Evolutionary conservation across 805 yeast species (phyloP).

Genomic region (Yamadazyma tumulicola): DNA sequence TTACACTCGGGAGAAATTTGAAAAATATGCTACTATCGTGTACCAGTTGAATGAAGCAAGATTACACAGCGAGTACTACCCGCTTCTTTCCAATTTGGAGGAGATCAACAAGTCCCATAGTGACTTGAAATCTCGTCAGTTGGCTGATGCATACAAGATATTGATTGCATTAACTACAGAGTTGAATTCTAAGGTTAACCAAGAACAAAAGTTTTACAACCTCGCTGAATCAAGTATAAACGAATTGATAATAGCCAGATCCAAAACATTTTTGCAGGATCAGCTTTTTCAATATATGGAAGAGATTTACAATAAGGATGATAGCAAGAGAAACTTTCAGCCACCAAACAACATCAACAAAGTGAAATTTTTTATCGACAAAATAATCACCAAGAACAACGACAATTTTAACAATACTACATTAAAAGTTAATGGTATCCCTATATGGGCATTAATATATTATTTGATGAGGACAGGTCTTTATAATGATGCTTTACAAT

Average conservation of each 20-base stretch:
- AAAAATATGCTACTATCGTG: slow-evolving; percentile 68
- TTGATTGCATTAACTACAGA: slow-evolving; percentile 46
- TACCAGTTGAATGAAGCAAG: slow-evolving; percentile 70
- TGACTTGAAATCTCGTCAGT: slow-evolving; percentile 65
- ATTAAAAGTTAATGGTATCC: slow-evolving; percentile 65
- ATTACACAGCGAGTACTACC: slow-evolving; percentile 48
- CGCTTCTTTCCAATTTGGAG: slow-evolving; percentile 57
- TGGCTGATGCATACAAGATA: slow-evolving; percentile 72
- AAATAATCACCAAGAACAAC: slow-evolving; percentile 30
- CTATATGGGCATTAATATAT: slow-evolving; percentile 92
- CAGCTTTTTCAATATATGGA: slow-evolving; percentile 79
- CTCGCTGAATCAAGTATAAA: slow-evolving; percentile 25
- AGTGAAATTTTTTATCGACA: slow-evolving; percentile 54
- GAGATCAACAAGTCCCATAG: slow-evolving; percentile 55
- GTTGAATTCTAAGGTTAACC: slow-evolving; percentile 29
- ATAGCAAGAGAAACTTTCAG: slow-evolving; percentile 29
- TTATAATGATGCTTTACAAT: slow-evolving; percentile 69
- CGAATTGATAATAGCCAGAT: slow-evolving; percentile 47
- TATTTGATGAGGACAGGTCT: slow-evolving; percentile 84
- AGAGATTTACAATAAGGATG: slow-evolving; percentile 59
- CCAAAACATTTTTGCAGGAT: slow-evolving; percentile 60
- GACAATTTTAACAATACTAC: slow-evolving; percentile 29
- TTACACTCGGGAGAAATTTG: slow-evolving; percentile 56
- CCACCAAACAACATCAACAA: slow-evolving; percentile 69
- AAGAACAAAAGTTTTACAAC: slow-evolving; percentile 32